Percentiles rank a stretch among this genome's conserved stretches.
These are phyloP conservation scores for Microbotryum scabiosae DNA, from an alignment of 1,284 basidiomycete species.

Conservation along the genomic window DNA sequence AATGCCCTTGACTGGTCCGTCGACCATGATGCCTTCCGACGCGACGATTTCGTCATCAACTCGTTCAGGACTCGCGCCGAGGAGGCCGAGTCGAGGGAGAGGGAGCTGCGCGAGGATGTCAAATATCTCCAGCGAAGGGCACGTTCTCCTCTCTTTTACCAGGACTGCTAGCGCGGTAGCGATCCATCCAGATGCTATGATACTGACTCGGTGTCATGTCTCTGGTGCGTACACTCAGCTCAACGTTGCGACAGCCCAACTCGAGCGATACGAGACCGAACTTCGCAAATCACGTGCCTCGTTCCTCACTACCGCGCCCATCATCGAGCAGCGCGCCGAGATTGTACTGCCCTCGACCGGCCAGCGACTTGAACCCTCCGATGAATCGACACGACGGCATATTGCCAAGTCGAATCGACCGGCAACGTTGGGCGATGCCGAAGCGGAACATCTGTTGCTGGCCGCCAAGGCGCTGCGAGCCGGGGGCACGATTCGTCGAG, in stretches of 20 bases:
- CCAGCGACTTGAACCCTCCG: background rate
- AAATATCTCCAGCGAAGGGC: background rate
- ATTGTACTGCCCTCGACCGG: conserved; percentile 1
- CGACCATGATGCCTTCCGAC: too few species aligned
- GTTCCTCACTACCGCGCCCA: conserved; percentile 17
- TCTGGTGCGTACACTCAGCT: conserved; percentile 15
- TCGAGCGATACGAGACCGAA: conserved; percentile 11
- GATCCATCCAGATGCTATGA: background rate
- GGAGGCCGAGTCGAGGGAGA: too few species aligned
- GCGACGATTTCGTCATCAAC: too few species aligned
- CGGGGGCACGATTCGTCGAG: conserved; percentile 15
- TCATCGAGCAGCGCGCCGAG: conserved; percentile 15
- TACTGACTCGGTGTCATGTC: background rate
- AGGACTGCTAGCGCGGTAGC: background rate
- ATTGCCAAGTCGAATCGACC: background rate
- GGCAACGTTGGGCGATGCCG: conserved; percentile 41
- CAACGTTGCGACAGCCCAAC: conserved; percentile 5
- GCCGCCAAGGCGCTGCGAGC: conserved; percentile 35
- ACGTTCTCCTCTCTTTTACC: background rate
- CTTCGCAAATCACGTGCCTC: conserved; percentile 17
- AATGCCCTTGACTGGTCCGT: too few species aligned
- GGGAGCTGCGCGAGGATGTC: conserved; percentile 2
- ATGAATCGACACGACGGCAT: background rate
- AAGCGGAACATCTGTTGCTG: conserved; percentile 42
- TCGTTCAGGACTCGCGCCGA: too few species aligned